Evolutionary conservation across 2,329 filamentous ascomycete species (phyloP).

Genomic region (Clonostachys chloroleuca): DNA sequence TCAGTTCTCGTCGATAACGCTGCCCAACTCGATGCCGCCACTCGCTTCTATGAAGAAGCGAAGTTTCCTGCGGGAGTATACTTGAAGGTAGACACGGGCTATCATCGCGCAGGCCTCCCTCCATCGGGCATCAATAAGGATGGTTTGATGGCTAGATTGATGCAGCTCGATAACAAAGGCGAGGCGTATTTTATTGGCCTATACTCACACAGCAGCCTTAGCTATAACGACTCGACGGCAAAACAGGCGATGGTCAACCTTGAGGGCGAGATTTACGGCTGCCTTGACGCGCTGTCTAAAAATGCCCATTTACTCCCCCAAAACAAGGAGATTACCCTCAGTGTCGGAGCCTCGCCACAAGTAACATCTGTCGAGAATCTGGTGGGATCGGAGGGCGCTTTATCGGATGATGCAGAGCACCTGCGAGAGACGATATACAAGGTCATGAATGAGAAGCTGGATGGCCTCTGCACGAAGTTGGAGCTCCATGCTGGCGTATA

Average conservation of each 20-base stretch:
- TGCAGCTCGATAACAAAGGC: conserved; percentile 11
- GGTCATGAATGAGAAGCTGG: background rate
- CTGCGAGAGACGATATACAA: conserved; percentile 3
- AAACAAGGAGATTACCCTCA: conserved; percentile 13
- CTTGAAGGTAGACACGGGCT: conserved; percentile 60
- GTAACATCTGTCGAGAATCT: conserved; percentile 19
- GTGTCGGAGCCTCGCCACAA: conserved; percentile 22
- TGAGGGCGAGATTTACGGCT: conserved; percentile 19
- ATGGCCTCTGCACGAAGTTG: conserved; percentile 16
- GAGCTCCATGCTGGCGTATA: conserved; percentile 66
- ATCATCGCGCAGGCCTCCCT: conserved; percentile 55
- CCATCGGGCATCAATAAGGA: conserved; percentile 30
- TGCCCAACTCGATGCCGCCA: too few species aligned
- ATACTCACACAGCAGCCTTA: conserved; percentile 25
- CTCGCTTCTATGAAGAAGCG: too few species aligned
- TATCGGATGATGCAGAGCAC: background rate
- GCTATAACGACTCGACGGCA: conserved; percentile 17
- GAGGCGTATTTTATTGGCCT: conserved; percentile 13
- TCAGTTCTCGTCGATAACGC: too few species aligned
- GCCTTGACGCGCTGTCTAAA: conserved; percentile 11
- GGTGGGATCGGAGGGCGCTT: too few species aligned
- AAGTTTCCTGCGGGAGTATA: conserved; percentile 35
- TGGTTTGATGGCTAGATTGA: conserved; percentile 28
- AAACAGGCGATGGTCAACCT: conserved; percentile 20
- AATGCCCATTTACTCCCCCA: conserved; percentile 8